Base-by-base conservation (phyloP, 768 basidiomycete genomes). In the Auriscalpium vulgare region DNA sequence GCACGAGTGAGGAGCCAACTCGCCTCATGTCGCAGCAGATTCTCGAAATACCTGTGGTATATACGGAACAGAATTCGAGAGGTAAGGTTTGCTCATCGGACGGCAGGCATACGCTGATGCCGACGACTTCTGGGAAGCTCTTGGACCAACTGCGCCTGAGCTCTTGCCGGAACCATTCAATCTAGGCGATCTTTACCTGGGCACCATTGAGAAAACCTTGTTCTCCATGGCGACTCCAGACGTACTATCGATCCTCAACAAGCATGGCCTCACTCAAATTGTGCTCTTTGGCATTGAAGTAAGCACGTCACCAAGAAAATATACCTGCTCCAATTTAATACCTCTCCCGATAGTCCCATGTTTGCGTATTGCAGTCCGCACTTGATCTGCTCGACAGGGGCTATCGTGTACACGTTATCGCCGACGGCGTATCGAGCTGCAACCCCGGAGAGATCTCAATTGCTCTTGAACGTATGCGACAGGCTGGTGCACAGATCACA, bases 251-350 rank as follows among this genome's bases (percentile, higher is more conserved):
- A 58, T 83, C 8, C 72, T 95, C 52, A 65, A 67, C 19, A 62
- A 75, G 23, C 76, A 78, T 4, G 62, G 71, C 13, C 66, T 87
- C 56, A 75, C 76, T 43, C 82, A 80, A 8, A 73, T 93, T 47
- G 80, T 95, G 8, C 67, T 97, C 6, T 83, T 92, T 58, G 95
- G 95, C 14, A 93, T 95, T 51, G 94, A 95, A 78, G 92, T 89
- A 60, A 38, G 79, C n/a, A n/a, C n/a, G n/a, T 19, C 8, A 17
- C n/a, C 13, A 37, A 21, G 35, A 47, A 11, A 29, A 10, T 1
- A 2, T 10, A 21, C 2, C 10, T 17, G 46, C 8, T 3, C 21
- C 21, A 29, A 29, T 29, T 29, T 29, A 29, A 2, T 29, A 29
- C 29, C 29, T 29, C 29, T 29, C 29, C 29, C 29, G 35, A 47